Conservation (phyloP, 306 rosid genomes). For the Casuarina cunninghamiana region DNA sequence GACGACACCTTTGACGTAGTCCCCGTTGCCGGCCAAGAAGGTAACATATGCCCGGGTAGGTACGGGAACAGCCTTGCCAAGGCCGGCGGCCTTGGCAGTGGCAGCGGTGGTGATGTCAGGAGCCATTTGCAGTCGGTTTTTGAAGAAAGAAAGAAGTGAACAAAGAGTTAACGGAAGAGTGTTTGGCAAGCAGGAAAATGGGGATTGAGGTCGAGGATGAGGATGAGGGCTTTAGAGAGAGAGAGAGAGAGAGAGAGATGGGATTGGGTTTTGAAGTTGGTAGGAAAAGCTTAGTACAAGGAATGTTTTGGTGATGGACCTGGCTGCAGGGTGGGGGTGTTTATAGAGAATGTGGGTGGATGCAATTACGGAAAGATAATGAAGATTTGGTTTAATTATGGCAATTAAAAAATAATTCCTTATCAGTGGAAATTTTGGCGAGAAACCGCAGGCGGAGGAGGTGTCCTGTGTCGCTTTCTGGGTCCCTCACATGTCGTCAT, state of each 20-base stretch:
- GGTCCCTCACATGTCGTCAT: too few species aligned
- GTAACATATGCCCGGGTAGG: slow-evolving; percentile 61
- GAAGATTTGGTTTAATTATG: not conserved
- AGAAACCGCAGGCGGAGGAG: too few species aligned
- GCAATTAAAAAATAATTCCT: not conserved
- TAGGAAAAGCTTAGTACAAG: not conserved
- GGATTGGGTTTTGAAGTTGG: not conserved
- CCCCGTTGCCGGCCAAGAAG: slow-evolving; percentile 75
- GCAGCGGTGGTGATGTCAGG: slow-evolving; percentile 37
- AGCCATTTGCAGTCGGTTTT: slow-evolving; percentile 42
- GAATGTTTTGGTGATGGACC: not conserved
- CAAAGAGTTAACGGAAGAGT: not conserved
- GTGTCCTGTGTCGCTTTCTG: not conserved
- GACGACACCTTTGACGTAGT: slow-evolving; percentile 77
- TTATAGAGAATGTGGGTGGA: not conserved
- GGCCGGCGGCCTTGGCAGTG: not conserved
- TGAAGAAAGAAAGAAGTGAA: not conserved
- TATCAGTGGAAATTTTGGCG: not conserved
- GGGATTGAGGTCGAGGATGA: not conserved
- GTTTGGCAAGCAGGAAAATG: slow-evolving; percentile 8
- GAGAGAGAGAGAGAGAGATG: not conserved
- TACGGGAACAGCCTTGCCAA: not conserved
- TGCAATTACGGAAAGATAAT: not conserved
- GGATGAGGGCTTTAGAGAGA: not conserved
- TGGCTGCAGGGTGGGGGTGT: too few species aligned